Evolutionary conservation across 2,329 filamentous ascomycete genomes (phyloP).

Genomic region (Neonectria faginata): DNA sequence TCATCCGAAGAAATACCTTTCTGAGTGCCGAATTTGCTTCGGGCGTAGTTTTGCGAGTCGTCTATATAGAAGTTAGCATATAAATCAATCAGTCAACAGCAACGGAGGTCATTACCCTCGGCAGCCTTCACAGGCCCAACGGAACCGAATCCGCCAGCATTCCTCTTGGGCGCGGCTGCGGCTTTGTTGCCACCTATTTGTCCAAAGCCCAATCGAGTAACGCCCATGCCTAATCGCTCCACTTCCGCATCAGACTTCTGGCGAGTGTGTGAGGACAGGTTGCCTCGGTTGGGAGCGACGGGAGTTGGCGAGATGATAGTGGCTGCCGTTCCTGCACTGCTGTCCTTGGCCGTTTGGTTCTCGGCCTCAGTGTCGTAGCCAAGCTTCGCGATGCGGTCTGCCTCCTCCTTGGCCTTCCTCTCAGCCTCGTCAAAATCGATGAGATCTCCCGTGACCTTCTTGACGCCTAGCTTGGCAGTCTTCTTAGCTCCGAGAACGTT

Average conservation of each 20-base stretch:
- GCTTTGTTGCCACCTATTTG: constrained; percentile 77
- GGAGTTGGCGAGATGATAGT: constrained; percentile 80
- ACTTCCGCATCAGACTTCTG: constrained; percentile 81
- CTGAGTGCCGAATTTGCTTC: constrained; percentile 88
- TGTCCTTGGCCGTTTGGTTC: constrained; percentile 64
- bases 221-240: constrained; percentile 90
- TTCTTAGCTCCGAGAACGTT: constrained; percentile 91
- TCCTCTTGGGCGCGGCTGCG: constrained; percentile 71
- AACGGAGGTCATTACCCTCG: constrained; percentile 65
- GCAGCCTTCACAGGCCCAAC: constrained; percentile 79
- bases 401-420: constrained; percentile 96
- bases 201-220: constrained; percentile 87
- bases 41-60: constrained; percentile 85
- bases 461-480: constrained; percentile 84
- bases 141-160: constrained; percentile 87
- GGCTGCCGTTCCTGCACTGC: constrained; percentile 64
- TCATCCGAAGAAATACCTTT: constrained; percentile 98
- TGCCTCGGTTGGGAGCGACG: constrained; percentile 71
- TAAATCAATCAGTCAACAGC: no score
- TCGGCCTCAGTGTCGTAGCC: constrained; percentile 93
- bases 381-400: constrained; percentile 92
- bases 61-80: constrained; percentile 54
- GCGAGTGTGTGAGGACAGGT: constrained; percentile 66
- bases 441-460: constrained; percentile 83
- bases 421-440: constrained; percentile 99